phyloP scores from a whole-genome alignment of 257 asterid species.

The Jaltomata sinuosa region DNA sequence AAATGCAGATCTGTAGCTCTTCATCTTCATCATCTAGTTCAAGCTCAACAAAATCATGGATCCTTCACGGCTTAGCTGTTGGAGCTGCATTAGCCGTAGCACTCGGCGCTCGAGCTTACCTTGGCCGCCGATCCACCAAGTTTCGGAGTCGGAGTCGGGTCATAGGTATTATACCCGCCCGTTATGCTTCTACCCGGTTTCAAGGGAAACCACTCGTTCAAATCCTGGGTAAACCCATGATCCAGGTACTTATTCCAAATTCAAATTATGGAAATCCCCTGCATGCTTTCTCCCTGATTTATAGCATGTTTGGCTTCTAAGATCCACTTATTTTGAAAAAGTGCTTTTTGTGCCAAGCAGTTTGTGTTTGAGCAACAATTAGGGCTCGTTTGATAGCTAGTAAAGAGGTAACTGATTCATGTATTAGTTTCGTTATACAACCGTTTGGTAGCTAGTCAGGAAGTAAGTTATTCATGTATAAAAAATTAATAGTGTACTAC shows the following conservation, averaged over 20 bases:
- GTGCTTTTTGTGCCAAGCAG: no score
- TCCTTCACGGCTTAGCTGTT: slow-evolving; percentile 40
- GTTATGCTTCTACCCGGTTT: slow-evolving; percentile 87
- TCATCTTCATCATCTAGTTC: slow-evolving; percentile 17
- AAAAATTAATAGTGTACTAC: no score
- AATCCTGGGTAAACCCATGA: slow-evolving; percentile 97
- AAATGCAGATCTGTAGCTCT: slow-evolving; percentile 37
- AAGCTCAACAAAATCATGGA: slow-evolving; percentile 44
- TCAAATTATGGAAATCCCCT: no score
- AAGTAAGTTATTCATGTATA: no score
- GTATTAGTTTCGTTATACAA: no score
- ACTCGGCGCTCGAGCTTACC: slow-evolving; percentile 48
- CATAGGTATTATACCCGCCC: slow-evolving; percentile 89
- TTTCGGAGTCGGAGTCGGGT: slow-evolving; percentile 76
- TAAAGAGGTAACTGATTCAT: no score
- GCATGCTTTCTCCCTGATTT: no score
- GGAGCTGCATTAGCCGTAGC: slow-evolving; percentile 57
- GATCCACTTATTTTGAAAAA: no score
- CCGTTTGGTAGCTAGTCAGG: no score
- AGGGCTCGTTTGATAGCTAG: no score
- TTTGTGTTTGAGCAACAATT: no score
- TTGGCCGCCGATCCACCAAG: slow-evolving; percentile 47
- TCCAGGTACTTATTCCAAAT: slow-evolving; percentile 34
- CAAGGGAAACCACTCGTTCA: slow-evolving; percentile 75
- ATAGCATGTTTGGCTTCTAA: no score